phyloP scores from a whole-genome alignment of 805 yeast species.

The Monosporozyma aquatica region DNA sequence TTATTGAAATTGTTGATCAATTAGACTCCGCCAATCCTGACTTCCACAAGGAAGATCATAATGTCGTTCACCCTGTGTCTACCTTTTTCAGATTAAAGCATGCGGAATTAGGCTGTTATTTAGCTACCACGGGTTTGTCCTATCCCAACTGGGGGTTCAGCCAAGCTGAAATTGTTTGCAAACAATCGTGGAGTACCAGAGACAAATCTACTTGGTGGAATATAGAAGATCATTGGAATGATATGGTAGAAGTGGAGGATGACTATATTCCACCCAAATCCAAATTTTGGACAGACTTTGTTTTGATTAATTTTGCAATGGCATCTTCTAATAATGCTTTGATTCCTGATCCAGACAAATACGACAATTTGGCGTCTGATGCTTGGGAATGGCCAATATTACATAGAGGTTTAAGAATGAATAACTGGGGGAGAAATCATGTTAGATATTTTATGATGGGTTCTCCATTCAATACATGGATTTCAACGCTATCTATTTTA shows the following conservation, averaged over 20 bases:
- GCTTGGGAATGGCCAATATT: conserved; percentile 91
- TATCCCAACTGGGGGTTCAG: conserved; percentile 97
- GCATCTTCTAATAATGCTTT: conserved; percentile 80
- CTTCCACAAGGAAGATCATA: conserved; percentile 38
- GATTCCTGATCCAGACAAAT: conserved; percentile 68
- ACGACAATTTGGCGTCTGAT: conserved; percentile 58
- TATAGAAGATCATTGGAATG: conserved; percentile 61
- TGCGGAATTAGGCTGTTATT: conserved; percentile 64
- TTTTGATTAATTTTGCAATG: conserved; percentile 74
- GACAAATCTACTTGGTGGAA: conserved; percentile 90
- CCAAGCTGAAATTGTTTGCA: conserved; percentile 93
- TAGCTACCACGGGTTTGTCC: conserved; percentile 70
- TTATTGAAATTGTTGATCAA: conserved; percentile 59
- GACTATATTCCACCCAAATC: conserved; percentile 52
- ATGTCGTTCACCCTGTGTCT: conserved; percentile 66
- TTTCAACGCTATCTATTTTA: conserved; percentile 54
- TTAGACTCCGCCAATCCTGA: conserved; percentile 30
- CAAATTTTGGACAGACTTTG: conserved; percentile 65
- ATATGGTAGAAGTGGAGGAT: conserved; percentile 45
- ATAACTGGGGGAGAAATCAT: conserved; percentile 54
- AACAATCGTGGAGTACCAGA: conserved; percentile 51
- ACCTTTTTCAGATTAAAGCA: conserved; percentile 72
- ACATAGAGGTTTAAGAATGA: conserved; percentile 64
- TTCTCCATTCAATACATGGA: conserved; percentile 72
- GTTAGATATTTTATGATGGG: conserved; percentile 62